Evolutionary conservation across 106 monocot species (phyloP).

Genomic region (Dioscorea dumetorum): DNA sequence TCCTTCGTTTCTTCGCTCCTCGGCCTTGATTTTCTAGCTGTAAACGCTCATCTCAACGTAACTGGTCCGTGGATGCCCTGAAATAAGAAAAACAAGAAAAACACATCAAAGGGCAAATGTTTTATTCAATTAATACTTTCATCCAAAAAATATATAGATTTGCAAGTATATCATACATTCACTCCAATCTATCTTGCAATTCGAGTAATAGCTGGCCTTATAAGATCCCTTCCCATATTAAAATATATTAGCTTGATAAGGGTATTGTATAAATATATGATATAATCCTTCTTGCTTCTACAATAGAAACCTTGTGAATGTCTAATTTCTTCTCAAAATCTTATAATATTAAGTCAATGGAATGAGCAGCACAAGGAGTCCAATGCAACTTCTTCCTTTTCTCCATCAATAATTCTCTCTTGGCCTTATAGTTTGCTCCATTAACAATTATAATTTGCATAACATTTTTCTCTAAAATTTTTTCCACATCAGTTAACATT

Average conservation of each 20-base stretch:
- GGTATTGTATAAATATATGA: not conserved
- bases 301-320: not conserved
- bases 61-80: no score
- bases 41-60: no score
- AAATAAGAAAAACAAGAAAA: no score
- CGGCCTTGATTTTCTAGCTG: no score
- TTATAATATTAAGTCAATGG: not conserved
- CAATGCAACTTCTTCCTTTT: conserved; percentile 1
- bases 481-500: not conserved
- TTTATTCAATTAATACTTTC: no score
- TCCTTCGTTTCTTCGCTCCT: no score
- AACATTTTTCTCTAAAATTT: not conserved
- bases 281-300: not conserved
- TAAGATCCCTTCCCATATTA: not conserved
- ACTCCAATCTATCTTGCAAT: no score
- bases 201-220: not conserved
- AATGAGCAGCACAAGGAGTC: conserved; percentile 3
- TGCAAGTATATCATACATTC: no score
- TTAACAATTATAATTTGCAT: not conserved
- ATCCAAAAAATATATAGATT: no score
- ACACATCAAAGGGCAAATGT: no score
- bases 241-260: not conserved
- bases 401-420: not conserved
- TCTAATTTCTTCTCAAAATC: not conserved
- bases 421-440: not conserved